Conservation (phyloP, 1,139 yeast species). For the Geotrichum klebahnii region DNA sequence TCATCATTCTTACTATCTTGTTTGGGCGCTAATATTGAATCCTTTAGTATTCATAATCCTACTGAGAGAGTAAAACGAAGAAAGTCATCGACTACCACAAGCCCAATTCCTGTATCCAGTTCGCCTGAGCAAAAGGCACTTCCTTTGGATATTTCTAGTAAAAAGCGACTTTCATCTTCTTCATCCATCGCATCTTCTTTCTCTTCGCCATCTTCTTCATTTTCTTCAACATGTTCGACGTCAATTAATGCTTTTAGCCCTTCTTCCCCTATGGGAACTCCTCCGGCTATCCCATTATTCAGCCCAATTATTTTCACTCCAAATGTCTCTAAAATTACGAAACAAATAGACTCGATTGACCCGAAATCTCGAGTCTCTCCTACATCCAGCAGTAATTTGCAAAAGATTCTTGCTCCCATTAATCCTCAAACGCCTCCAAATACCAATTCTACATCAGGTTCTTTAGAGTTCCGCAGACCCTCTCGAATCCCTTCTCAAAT, state of each 20-base stretch:
- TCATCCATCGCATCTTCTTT: slow-evolving; percentile 7
- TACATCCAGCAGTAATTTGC: background rate
- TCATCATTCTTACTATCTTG: background rate
- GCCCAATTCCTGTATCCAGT: background rate
- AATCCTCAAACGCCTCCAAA: background rate
- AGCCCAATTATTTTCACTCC: slow-evolving; percentile 16
- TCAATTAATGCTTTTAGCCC: too few relatives aligned
- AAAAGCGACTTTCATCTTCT: background rate
- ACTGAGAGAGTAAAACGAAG: slow-evolving; percentile 11
- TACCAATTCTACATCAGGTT: background rate
- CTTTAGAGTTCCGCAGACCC: background rate
- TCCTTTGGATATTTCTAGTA: background rate
- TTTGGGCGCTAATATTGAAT: background rate
- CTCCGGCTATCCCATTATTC: background rate
- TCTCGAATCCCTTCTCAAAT: too few relatives aligned
- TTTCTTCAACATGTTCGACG: too few relatives aligned
- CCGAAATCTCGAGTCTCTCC: background rate
- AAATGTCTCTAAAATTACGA: too few relatives aligned
- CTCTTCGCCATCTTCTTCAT: background rate
- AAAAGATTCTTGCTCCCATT: slow-evolving; percentile 4
- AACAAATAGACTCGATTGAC: too few relatives aligned
- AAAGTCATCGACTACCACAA: slow-evolving; percentile 6
- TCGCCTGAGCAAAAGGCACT: background rate
- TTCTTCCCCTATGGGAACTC: background rate
- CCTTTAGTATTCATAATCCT: slow-evolving; percentile 11